Percentiles rank a stretch among this genome's conserved stretches.
phyloP scores from a whole-genome alignment of 371 early-diverging fungal species.

The Entomophthora muscae region DNA sequence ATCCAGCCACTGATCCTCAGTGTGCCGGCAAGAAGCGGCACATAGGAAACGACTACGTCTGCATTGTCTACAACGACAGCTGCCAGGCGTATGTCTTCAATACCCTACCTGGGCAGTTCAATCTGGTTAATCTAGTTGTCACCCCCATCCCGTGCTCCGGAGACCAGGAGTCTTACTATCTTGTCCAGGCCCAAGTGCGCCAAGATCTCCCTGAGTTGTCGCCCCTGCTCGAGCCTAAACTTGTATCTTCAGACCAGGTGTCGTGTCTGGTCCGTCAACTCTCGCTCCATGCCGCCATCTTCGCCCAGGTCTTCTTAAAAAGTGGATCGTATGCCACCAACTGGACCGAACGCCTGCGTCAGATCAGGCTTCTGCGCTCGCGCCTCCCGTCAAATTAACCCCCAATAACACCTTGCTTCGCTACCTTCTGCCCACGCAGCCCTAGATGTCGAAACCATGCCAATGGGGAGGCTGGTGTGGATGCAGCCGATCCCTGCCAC shows the following conservation, averaged over 20 bases:
- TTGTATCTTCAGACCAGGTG: constrained; percentile 58
- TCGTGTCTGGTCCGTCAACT: constrained; percentile 67
- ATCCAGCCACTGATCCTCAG: constrained; percentile 44
- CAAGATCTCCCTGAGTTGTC: constrained; percentile 72
- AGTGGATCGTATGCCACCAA: constrained; percentile 60
- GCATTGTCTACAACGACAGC: constrained; percentile 82
- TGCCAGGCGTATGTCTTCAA: constrained; percentile 66
- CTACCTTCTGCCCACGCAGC: too few relatives aligned
- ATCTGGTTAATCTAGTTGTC: constrained; percentile 81
- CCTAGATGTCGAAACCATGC: too few relatives aligned
- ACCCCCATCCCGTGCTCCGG: constrained; percentile 19
- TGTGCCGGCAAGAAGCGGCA: constrained; percentile 80
- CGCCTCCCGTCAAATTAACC: too few relatives aligned
- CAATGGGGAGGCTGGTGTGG: too few relatives aligned
- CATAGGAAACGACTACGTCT: constrained; percentile 90
- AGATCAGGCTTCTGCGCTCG: constrained; percentile 31
- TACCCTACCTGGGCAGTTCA: constrained; percentile 85
- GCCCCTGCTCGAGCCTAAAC: constrained; percentile 56
- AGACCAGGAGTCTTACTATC: constrained; percentile 28
- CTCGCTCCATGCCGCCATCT: constrained; percentile 76
- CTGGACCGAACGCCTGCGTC: constrained; percentile 67
- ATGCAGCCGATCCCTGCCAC: too few relatives aligned
- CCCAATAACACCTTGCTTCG: too few relatives aligned
- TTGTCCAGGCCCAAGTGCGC: constrained; percentile 46
- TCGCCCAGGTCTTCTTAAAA: constrained; percentile 64